phyloP scores from a whole-genome alignment of 2,329 filamentous ascomycete genomes.

The Cylindrodendrum hubeiense region DNA sequence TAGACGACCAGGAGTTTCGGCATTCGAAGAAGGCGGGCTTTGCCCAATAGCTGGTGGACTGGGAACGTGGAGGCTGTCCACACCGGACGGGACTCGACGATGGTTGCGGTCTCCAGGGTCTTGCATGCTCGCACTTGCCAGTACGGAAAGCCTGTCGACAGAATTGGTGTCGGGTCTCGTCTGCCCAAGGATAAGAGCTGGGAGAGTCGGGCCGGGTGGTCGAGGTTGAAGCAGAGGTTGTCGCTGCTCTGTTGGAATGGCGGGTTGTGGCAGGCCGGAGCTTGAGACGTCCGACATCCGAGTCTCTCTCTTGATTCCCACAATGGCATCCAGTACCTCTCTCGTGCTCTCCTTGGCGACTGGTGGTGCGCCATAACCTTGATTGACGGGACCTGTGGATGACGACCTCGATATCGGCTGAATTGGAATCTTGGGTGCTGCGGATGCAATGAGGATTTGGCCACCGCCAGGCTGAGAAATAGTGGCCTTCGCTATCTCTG shows the following conservation, averaged over 20 bases:
- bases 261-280: slow-evolving; percentile 19
- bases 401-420: slow-evolving; percentile 37
- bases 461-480: slow-evolving; percentile 32
- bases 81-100: slow-evolving; percentile 31
- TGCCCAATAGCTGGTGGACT: slow-evolving; percentile 38
- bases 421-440: slow-evolving; percentile 35
- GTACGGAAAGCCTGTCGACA: slow-evolving; percentile 53
- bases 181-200: slow-evolving; percentile 41
- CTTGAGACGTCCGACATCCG: slow-evolving; percentile 24
- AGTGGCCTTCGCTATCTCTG: slow-evolving; percentile 43
- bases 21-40: slow-evolving; percentile 37
- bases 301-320: slow-evolving; percentile 42
- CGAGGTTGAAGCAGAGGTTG: slow-evolving; percentile 38
- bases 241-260: slow-evolving; percentile 35
- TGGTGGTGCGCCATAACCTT: slow-evolving; percentile 27
- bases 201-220: slow-evolving; percentile 33
- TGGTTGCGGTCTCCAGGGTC: slow-evolving; percentile 41
- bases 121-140: slow-evolving; percentile 53
- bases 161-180: slow-evolving; percentile 35
- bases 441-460: slow-evolving; percentile 22
- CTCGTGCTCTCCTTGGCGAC: slow-evolving; percentile 38
- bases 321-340: slow-evolving; percentile 43
- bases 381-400: slow-evolving; percentile 32
- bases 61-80: slow-evolving; percentile 41
- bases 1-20: slow-evolving; percentile 36